Evolutionary conservation across 129 eudicot genomes (phyloP).

Genomic region (Centaurea solstitialis): DNA sequence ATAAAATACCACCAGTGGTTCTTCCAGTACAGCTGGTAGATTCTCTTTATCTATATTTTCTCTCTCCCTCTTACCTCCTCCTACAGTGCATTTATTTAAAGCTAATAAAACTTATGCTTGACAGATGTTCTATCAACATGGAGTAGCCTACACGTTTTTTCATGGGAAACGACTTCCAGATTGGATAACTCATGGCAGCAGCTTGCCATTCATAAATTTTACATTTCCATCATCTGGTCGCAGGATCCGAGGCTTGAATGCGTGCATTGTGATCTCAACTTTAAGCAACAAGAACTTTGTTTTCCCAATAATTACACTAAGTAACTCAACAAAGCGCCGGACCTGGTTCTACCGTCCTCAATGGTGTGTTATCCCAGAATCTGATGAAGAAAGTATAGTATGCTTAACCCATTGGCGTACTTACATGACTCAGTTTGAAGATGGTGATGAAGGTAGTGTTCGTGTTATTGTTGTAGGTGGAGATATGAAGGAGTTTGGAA

Average conservation of each 20-base stretch:
- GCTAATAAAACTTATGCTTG: not conserved
- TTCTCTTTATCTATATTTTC: not conserved
- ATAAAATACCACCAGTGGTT: not conserved
- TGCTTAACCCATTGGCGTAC: slow-evolving; percentile 23
- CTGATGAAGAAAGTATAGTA: not conserved
- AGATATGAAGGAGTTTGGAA: no score
- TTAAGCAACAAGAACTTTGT: no score
- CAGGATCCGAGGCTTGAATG: slow-evolving; percentile 12
- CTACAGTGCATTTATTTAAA: not conserved
- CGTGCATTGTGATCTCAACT: no score
- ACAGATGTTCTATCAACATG: not conserved
- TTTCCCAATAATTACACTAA: no score
- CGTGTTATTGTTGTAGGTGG: no score
- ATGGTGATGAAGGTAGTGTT: slow-evolving; percentile 3
- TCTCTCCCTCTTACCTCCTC: no score
- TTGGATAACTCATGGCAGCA: not conserved
- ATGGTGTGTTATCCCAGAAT: not conserved
- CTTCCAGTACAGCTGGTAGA: not conserved
- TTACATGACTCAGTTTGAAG: not conserved
- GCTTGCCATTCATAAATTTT: not conserved
- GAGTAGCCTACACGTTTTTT: slow-evolving; percentile 7
- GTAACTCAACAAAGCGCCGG: no score
- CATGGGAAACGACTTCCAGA: slow-evolving; percentile 11
- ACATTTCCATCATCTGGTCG: not conserved
- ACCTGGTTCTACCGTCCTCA: no score